Conservation (phyloP, 306 rosid genomes). For the cucumber (Cucumis sativus) region Cucumber_9930_V3 NC_026658.2:23117501-23118000, state of each 20-base stretch:
- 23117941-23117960: background rate
- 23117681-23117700: slow-evolving; percentile 34
- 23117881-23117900: no score
- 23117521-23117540: background rate
- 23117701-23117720: slow-evolving; percentile 12
- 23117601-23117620: slow-evolving; percentile 24
- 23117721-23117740: slow-evolving; percentile 14
- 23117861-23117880: no score
- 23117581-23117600: slow-evolving; percentile 14
- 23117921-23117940: no score
- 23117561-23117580: background rate
- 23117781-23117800: slow-evolving; percentile 13
- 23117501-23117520: slow-evolving; percentile 21
- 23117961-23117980: slow-evolving; percentile 18
- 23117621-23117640: slow-evolving; percentile 28
- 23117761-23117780: background rate
- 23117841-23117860: no score
- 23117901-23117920: no score
- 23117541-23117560: background rate
- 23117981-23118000: slow-evolving; percentile 33
- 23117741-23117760: slow-evolving; percentile 23
- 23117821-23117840: slow-evolving; percentile 10
- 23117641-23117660: slow-evolving; percentile 31
- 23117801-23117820: slow-evolving; percentile 26
- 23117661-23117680: slow-evolving; percentile 36